Conservation (phyloP, 2,329 filamentous ascomycete genomes). For the Clonostachys byssicola region DNA sequence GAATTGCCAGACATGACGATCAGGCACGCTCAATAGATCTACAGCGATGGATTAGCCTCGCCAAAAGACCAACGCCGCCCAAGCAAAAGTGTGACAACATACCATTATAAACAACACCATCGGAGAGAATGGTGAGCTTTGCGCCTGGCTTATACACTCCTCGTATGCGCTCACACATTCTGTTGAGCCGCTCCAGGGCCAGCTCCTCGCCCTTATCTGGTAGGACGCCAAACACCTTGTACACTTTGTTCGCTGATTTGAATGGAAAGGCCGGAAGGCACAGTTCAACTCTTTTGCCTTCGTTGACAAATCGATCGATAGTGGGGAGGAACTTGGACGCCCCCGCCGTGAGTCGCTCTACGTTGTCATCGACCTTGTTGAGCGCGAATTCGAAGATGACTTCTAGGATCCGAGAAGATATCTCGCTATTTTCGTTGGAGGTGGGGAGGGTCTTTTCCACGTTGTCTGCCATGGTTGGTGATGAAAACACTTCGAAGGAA, state of each 20-base stretch:
- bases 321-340: slow-evolving; percentile 11
- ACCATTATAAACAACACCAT: slow-evolving; percentile 52
- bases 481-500: too few relatives aligned
- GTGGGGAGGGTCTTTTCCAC: too few relatives aligned
- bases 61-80: too few relatives aligned
- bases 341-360: slow-evolving; percentile 7
- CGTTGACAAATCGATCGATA: slow-evolving; percentile 13
- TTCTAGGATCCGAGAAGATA: slow-evolving; percentile 8
- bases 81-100: slow-evolving; percentile 4
- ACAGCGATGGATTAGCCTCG: neutral
- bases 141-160: slow-evolving; percentile 19
- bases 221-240: slow-evolving; percentile 19
- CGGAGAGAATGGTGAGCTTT: slow-evolving; percentile 38
- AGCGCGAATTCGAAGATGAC: slow-evolving; percentile 17
- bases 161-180: slow-evolving; percentile 15
- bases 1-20: slow-evolving; percentile 42
- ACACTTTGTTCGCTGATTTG: slow-evolving; percentile 24
- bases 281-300: slow-evolving; percentile 8
- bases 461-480: too few relatives aligned
- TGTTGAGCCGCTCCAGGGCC: slow-evolving; percentile 14
- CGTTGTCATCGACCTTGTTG: slow-evolving; percentile 15
- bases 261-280: slow-evolving; percentile 23
- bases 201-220: slow-evolving; percentile 24
- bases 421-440: neutral
- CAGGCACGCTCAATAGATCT: slow-evolving; percentile 43